Conservation (phyloP, 2,329 filamentous ascomycete species). For the Dactylellina cionopaga region DNA sequence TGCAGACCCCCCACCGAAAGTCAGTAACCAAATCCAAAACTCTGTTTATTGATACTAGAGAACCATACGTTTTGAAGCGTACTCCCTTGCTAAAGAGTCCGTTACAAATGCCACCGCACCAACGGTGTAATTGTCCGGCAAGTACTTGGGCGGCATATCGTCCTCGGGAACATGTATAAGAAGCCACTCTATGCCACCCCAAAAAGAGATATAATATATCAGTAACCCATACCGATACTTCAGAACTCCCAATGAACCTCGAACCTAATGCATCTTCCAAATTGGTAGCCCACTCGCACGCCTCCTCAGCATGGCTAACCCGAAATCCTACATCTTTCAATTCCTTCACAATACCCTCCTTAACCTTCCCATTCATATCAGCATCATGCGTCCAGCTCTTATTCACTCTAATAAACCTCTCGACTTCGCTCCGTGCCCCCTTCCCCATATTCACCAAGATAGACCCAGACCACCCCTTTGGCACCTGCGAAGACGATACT, state of each 20-base stretch:
- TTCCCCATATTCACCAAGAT: constrained; percentile 94
- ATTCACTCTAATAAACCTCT: constrained; percentile 79
- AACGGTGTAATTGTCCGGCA: constrained; percentile 90
- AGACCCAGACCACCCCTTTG: constrained; percentile 82
- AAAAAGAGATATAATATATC: constrained; percentile 6
- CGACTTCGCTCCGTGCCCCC: constrained; percentile 79
- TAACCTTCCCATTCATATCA: constrained; percentile 70
- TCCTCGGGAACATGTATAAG: constrained; percentile 97
- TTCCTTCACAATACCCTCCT: constrained; percentile 73
- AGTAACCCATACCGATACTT: constrained; percentile 9
- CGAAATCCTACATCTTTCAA: constrained; percentile 84
- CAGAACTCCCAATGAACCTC: constrained; percentile 34
- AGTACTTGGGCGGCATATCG: constrained; percentile 88
- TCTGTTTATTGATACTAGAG: background rate
- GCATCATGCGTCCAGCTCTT: constrained; percentile 88
- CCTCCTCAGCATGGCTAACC: constrained; percentile 88
- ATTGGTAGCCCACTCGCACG: constrained; percentile 85
- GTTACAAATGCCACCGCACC: constrained; percentile 79
- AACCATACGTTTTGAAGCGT: constrained; percentile 54
- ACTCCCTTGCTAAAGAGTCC: constrained; percentile 53
- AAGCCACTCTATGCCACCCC: constrained; percentile 75
- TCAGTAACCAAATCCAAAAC: background rate
- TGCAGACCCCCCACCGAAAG: background rate
- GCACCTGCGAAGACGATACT: constrained; percentile 60
- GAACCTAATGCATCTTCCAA: constrained; percentile 79